phyloP scores from a whole-genome alignment of 2,329 filamentous ascomycete species.

The Ceratocystis huliohia region DNA sequence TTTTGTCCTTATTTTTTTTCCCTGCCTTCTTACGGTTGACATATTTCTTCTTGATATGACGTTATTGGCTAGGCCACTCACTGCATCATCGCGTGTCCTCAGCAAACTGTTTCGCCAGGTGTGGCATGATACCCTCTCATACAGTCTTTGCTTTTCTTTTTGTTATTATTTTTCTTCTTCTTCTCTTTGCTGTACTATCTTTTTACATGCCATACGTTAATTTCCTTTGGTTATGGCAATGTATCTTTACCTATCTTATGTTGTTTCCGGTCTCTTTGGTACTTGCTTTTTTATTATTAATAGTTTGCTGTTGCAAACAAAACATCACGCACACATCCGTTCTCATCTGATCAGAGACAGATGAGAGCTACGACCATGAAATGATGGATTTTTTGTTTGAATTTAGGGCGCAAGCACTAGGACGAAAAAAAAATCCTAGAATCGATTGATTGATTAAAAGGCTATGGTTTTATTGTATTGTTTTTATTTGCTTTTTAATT shows the following conservation, averaged over 20 bases:
- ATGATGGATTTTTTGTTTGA: neutral
- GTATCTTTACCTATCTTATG: neutral
- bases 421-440: neutral
- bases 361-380: conserved; percentile 1
- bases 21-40: neutral
- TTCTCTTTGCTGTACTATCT: neutral
- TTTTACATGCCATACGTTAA: neutral
- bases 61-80: conserved; percentile 13
- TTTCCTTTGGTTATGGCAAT: neutral
- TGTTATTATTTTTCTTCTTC: neutral
- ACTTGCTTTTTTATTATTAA: neutral
- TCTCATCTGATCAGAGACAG: neutral
- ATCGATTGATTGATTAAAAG: neutral
- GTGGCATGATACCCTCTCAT: conserved; percentile 10
- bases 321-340: neutral
- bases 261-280: neutral
- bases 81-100: conserved; percentile 7
- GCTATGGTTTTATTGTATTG: neutral
- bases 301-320: neutral
- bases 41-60: neutral
- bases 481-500: neutral
- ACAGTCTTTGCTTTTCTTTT: neutral
- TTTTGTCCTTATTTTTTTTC: neutral
- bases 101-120: neutral
- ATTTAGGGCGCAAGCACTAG: neutral